Evolutionary conservation across 148 eudicot species (phyloP).

Genomic region (Heliosperma pusillum): DNA sequence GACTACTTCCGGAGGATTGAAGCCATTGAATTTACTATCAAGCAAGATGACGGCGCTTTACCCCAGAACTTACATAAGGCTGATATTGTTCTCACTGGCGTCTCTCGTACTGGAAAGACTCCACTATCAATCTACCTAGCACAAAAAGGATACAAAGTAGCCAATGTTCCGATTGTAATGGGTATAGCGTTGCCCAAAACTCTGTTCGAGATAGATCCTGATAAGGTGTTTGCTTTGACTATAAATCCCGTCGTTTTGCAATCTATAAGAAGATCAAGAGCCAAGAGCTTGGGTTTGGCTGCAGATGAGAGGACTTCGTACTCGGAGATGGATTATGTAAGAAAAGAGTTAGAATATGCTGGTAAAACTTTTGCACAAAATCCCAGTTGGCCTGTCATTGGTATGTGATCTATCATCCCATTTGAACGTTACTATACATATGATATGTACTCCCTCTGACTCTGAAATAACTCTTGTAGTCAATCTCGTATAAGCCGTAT

Average conservation of each 20-base stretch:
- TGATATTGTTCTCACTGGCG: constrained; percentile 78
- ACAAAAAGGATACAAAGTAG: constrained; percentile 90
- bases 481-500: too few species aligned
- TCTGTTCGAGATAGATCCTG: constrained; percentile 63
- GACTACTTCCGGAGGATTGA: constrained; percentile 89
- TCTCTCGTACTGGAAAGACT: constrained; percentile 90
- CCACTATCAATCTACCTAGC: constrained; percentile 86
- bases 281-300: constrained; percentile 72
- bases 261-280: constrained; percentile 70
- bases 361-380: constrained; percentile 63
- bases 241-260: constrained; percentile 69
- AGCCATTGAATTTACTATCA: constrained; percentile 91
- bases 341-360: constrained; percentile 66
- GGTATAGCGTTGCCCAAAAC: constrained; percentile 53
- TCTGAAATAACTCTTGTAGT: too few species aligned
- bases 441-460: too few species aligned
- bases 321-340: constrained; percentile 71
- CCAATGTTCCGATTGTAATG: constrained; percentile 86
- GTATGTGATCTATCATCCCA: constrained; percentile 40
- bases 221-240: constrained; percentile 80
- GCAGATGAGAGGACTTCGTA: constrained; percentile 49
- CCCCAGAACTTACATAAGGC: constrained; percentile 73
- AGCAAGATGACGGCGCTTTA: constrained; percentile 94
- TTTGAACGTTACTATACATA: not conserved
- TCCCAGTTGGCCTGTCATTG: constrained; percentile 88